These are phyloP conservation scores for Mortierella sp. DNA, from an alignment of 371 early-diverging fungal species.

Conservation along the genomic window DNA sequence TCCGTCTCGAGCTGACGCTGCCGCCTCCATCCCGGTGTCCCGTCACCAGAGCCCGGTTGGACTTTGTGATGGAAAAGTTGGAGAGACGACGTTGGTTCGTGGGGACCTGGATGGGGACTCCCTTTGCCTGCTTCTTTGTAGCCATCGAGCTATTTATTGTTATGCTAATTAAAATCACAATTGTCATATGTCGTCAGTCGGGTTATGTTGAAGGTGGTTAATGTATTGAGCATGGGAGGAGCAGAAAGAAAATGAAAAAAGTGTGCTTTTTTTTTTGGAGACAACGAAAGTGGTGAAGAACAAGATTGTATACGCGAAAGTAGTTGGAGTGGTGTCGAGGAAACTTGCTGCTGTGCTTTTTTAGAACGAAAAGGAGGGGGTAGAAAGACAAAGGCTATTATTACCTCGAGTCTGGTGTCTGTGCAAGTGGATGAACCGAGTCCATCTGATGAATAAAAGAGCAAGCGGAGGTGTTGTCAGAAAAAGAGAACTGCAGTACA, in stretches of 20 bases:
- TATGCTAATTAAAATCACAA: not conserved
- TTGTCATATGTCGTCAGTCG: not conserved
- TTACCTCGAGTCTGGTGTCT: conserved; percentile 10
- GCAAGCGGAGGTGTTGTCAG: not conserved
- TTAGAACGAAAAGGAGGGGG: no score
- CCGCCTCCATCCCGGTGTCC: conserved; percentile 46
- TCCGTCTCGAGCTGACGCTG: conserved; percentile 31
- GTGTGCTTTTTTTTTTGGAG: not conserved
- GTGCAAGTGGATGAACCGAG: conserved; percentile 26
- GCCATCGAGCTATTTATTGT: conserved; percentile 1
- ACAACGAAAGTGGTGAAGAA: not conserved
- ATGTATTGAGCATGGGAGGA: no score
- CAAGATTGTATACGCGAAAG: not conserved
- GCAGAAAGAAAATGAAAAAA: no score
- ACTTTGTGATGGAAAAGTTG: conserved; percentile 41
- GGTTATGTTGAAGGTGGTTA: not conserved
- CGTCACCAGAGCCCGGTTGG: conserved; percentile 48
- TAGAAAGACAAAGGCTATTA: no score
- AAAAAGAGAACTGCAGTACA: not conserved
- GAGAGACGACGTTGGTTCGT: conserved; percentile 48
- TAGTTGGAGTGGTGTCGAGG: not conserved
- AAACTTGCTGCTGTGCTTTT: no score
- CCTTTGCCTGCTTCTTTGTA: conserved; percentile 34
- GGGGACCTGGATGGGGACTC: conserved; percentile 42
- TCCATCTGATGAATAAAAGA: conserved; percentile 19